phyloP scores from a whole-genome alignment of 257 asterid genomes.

The Knoxia roxburghii region DNA sequence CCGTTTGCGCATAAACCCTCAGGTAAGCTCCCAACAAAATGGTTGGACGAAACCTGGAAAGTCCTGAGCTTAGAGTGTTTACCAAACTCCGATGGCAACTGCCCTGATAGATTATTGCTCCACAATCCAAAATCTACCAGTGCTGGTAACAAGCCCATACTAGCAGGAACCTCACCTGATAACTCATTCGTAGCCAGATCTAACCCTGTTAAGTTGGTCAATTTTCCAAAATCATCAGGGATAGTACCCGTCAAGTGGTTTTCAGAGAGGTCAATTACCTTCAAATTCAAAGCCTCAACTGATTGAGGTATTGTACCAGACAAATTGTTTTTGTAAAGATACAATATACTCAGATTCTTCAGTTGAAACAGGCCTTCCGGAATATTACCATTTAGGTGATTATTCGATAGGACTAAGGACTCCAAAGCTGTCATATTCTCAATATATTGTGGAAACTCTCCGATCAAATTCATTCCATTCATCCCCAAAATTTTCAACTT shows the following conservation, averaged over 20 bases:
- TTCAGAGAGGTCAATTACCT: slow-evolving; percentile 47
- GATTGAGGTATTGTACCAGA: slow-evolving; percentile 58
- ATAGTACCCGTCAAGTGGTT: slow-evolving; percentile 56
- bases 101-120: slow-evolving; percentile 60
- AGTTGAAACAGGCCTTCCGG: slow-evolving; percentile 56
- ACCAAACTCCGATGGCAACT: slow-evolving; percentile 76
- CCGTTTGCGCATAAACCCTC: slow-evolving; percentile 46
- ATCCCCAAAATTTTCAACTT: slow-evolving; percentile 53
- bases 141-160: slow-evolving; percentile 50
- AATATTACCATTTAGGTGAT: slow-evolving; percentile 50
- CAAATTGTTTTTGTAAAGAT: slow-evolving; percentile 42
- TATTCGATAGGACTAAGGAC: slow-evolving; percentile 43
- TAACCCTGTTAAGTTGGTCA: slow-evolving; percentile 50
- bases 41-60: slow-evolving; percentile 51
- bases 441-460: slow-evolving; percentile 58
- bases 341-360: slow-evolving; percentile 31
- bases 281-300: slow-evolving; percentile 36
- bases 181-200: slow-evolving; percentile 47
- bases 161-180: slow-evolving; percentile 60
- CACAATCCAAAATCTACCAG: slow-evolving; percentile 32
- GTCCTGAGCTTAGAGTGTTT: slow-evolving; percentile 38
- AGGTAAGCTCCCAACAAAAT: slow-evolving; percentile 54
- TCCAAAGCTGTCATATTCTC: slow-evolving; percentile 59
- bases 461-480: slow-evolving; percentile 35
- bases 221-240: slow-evolving; percentile 59